Base-by-base conservation (phyloP, 1,139 yeast genomes). In the Suhomyces ambrosiae region DNA sequence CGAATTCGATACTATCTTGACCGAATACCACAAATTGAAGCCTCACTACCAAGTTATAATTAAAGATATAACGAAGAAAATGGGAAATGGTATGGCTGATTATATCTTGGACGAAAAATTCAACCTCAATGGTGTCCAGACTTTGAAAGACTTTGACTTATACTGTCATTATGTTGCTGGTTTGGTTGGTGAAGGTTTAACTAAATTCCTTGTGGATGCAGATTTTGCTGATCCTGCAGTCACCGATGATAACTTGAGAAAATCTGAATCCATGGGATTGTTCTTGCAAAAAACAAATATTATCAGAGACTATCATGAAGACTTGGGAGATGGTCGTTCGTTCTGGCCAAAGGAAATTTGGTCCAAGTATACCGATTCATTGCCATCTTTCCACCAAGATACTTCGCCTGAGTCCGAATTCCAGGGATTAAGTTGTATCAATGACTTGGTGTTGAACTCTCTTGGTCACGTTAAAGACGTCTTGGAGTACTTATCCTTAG, bases 61-160 rank as follows among this genome's bases (percentile, higher is more conserved):
- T 50, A 76, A 74, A 50, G 87, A 84, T 45, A 86, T 88, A 51
- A 81, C 96, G 35, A 54, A 69, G 38, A 74, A 82, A 58, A 92
- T 92, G 98, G 97, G 97, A 38, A 82, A 86, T 49, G 98, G 98
- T 40, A 92, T 92, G 99, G 97, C 97, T 21, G 92, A 87, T 54
- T 92, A 90, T 61, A 83, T 88, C 40, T 71, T 78, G 53, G 83
- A 86, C 54, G 94, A 85, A 39, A 75, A 80, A 43, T 87, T 86
- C 65, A 87, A 88, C 60, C 61, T 78, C 51, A 79, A 80, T 45
- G 97, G 97, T 3, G 82, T 92, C 30, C 71, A 70, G 34, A 86
- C 96, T 2, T 62, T 86, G 32, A 71, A 76, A 46, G 98, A 89
- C 56, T 94, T 85, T 58, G 92, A 94, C 58, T 71, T 82, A 46